Evolutionary conservation across 129 eudicot species (phyloP), one percentile per base, ranked within the genome.

Genomic region (Saussurea involucrata): DNA sequence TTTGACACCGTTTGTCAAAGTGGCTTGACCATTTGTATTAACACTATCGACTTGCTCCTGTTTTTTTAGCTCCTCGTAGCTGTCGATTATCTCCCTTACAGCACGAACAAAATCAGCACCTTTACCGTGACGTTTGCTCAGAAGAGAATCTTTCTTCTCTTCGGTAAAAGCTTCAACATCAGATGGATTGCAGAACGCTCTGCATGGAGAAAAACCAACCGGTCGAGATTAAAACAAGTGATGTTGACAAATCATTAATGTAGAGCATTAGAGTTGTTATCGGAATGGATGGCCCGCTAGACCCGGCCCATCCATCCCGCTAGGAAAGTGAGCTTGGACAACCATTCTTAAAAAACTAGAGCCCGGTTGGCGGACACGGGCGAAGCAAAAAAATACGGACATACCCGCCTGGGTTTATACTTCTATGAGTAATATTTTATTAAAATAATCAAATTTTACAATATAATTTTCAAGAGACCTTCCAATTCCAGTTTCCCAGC

Each of bases 161-260:
- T 92, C 95, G 0, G 99, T 92, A 76, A 92, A 95, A 37, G 90
- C 90, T 69, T 95, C 99, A 22, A 92, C 92, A 80, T 95, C 99
- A 78, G 85, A 89, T 49, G 90, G 99, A 79, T 88, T 89, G 89
- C 97, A 92, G 81, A 89, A 91, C 72, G 92, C 99, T 80, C 99
- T 95, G 92, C 31, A 79, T 18, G 53, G 29, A 78, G 77, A 63
- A 15, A 69, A 49, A 24, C 28, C 58, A 21, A 31, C 0, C 20
- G 11, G 32, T 0, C 24, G 36, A 69, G 32, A 70, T 18, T 1
- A 58, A 58, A 34, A 68, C 60, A 81, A 28, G 31, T 21, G 28
- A 8, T 5, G 8, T 6, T 20, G 28, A 60, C 65, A 60, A 60
- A 7, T 21, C 13, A 22, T 60, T 22, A 60, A 60, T 60, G 65